These are phyloP conservation scores for Pleurotus tuber-regium DNA, from an alignment of 768 basidiomycete genomes.

Conservation along the genomic window DNA sequence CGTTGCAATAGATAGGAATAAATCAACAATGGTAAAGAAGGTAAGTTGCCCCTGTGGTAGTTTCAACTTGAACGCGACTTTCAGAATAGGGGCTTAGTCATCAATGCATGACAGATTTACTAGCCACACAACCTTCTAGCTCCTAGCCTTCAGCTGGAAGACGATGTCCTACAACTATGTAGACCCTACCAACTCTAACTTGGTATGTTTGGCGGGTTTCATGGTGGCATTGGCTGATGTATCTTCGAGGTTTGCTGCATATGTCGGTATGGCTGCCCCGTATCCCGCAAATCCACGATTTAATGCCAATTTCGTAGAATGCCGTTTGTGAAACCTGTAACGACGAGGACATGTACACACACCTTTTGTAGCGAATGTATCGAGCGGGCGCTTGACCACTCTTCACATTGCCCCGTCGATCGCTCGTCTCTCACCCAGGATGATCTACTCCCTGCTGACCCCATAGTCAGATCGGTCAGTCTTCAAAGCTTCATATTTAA, in stretches of 20 bases:
- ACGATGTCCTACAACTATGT: slow-evolving; percentile 57
- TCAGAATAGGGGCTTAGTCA: too few relatives aligned
- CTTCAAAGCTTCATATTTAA: neutral
- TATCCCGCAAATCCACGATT: slow-evolving; percentile 3
- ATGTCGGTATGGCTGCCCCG: slow-evolving; percentile 47
- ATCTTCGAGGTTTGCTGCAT: slow-evolving; percentile 69
- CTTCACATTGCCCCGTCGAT: slow-evolving; percentile 81
- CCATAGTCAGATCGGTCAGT: slow-evolving; percentile 74
- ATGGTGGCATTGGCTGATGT: neutral
- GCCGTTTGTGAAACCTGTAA: slow-evolving; percentile 76
- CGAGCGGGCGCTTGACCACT: slow-evolving; percentile 60
- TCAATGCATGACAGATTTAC: too few relatives aligned
- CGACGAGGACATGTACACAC: slow-evolving; percentile 73
- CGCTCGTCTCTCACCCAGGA: slow-evolving; percentile 58
- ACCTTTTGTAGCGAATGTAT: slow-evolving; percentile 90
- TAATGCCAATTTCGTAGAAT: slow-evolving; percentile 33
- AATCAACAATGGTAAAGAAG: too few relatives aligned
- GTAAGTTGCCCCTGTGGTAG: too few relatives aligned
- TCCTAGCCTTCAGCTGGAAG: too few relatives aligned
- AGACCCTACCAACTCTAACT: slow-evolving; percentile 60
- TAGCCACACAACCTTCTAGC: too few relatives aligned
- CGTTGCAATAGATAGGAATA: neutral
- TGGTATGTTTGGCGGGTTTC: slow-evolving; percentile 40
- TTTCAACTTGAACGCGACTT: too few relatives aligned
- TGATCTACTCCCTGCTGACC: slow-evolving; percentile 67